A percentile compares a stretch with the other conserved stretches of the same genome.
Evolutionary conservation across 257 asterid genomes (phyloP).

Genomic region (Nyctanthes arbortristis): DNA sequence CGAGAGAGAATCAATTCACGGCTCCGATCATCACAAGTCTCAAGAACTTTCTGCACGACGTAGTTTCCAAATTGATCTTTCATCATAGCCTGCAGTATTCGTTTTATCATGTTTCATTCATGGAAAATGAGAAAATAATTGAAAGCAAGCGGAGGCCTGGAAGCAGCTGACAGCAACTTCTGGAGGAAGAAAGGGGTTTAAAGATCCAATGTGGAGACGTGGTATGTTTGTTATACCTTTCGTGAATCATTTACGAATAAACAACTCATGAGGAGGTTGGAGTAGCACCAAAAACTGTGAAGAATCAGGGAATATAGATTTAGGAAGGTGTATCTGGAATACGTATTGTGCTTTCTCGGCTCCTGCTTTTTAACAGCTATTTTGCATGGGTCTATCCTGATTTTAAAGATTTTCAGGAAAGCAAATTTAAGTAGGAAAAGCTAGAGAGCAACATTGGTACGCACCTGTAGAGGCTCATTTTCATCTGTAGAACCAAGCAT

Average conservation of each 20-base stretch:
- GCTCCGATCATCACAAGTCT: constrained; percentile 75
- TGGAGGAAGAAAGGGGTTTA: not conserved
- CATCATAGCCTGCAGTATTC: constrained; percentile 77
- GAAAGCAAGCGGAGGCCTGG: not conserved
- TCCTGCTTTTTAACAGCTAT: no score
- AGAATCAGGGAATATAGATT: no score
- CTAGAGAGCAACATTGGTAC: constrained; percentile 1
- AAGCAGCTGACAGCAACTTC: not conserved
- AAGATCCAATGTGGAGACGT: not conserved
- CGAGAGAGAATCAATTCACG: constrained; percentile 75
- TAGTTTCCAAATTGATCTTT: constrained; percentile 90
- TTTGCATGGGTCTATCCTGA: no score
- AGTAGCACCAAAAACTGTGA: no score
- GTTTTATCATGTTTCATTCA: not conserved
- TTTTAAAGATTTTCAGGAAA: no score
- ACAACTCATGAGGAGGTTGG: no score
- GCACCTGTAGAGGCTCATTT: constrained; percentile 85
- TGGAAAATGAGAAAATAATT: not conserved
- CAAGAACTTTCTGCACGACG: constrained; percentile 88
- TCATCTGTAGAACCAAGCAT: constrained; percentile 91
- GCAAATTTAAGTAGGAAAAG: not conserved
- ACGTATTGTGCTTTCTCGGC: no score
- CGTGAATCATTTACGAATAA: no score
- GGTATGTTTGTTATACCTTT: no score
- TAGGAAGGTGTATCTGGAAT: no score